A percentile compares a stretch with the other conserved stretches of the same genome.
phyloP scores from a whole-genome alignment of 148 eudicot species.

The Amaranthus hypochondriacus region DNA sequence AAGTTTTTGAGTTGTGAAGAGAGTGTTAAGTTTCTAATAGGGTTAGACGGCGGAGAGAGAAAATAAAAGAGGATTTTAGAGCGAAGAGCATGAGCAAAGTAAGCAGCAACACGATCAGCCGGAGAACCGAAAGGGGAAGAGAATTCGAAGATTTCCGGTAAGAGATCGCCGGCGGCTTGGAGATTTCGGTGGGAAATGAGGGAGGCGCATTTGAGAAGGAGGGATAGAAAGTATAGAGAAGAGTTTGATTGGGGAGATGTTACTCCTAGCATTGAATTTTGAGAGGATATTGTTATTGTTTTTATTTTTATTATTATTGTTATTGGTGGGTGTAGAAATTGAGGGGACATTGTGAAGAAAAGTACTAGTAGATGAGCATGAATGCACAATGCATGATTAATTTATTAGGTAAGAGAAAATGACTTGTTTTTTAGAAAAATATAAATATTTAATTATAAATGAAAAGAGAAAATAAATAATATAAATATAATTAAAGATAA shows the following conservation, averaged over 20 bases:
- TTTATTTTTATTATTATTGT: too few species aligned
- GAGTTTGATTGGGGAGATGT: neutral
- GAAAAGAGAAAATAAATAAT: too few species aligned
- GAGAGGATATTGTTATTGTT: too few species aligned
- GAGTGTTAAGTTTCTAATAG: constrained; percentile 21
- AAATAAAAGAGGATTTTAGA: constrained; percentile 41
- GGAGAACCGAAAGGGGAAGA: constrained; percentile 74
- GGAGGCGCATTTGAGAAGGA: constrained; percentile 68
- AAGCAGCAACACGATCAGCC: constrained; percentile 66
- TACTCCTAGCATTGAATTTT: too few species aligned
- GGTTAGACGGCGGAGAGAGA: constrained; percentile 31
- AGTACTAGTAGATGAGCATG: too few species aligned
- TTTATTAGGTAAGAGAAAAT: too few species aligned
- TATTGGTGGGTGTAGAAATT: too few species aligned
- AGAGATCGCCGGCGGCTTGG: constrained; percentile 39
- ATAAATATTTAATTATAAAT: too few species aligned
- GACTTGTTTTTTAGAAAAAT: too few species aligned
- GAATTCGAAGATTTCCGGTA: constrained; percentile 52
- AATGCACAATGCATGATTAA: too few species aligned
- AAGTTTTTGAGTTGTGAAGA: constrained; percentile 31
- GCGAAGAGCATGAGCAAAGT: constrained; percentile 58
- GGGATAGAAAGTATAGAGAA: constrained; percentile 44
- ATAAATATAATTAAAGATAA: too few species aligned
- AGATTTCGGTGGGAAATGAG: constrained; percentile 46
- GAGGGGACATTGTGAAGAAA: too few species aligned